Evolutionary conservation across 2,329 filamentous ascomycete genomes (phyloP), one percentile per base, ranked within the genome.

Genomic region (Colletotrichum chrysophilum): DNA sequence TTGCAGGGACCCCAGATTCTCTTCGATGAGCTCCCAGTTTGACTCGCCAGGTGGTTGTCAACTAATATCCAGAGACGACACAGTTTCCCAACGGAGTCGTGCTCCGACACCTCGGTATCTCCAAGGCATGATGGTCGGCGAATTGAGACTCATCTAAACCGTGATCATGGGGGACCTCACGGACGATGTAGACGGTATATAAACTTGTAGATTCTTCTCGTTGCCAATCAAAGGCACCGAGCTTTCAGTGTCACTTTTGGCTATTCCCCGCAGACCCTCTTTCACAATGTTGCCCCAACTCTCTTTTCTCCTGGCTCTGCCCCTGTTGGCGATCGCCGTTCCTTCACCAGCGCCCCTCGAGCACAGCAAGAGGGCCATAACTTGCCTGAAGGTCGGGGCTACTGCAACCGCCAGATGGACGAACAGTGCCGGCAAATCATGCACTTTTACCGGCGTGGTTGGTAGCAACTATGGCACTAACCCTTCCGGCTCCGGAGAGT

Each of bases 401-500:
- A 85, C 83, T 2, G 87, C 87, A 6, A 88, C 85, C 7, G 88
- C 87, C 13, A 82, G 77, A 24, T 89, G 88, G 88, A 88, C 82
- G 3, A 87, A 89, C 62, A 80, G 81, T 62, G 85, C 82, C 0
- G 86, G 86, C 0, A 78, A 86, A 76, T 81, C 80, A 2, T 89
- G 88, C 76, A 85, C 82, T 1, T 89, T 85, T 78, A 84, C 80
- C 0, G 87, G 87, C 8, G 79, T 82, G 4, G 88, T 89, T 2
- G 88, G 88, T 3, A 86, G 86, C 73, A 89, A 89, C 78, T 89
- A 85, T 64, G 88, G 88, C n/a, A 79, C 80, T 0, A 88, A 87
- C 58, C 79, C 78, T 55, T 81, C 80, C 3, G 83, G 83, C 28
- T 80, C 79, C 1, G 87, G 87, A 80, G 86, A 88, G 87, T 89